Conservation (phyloP, 352 stramenopile species). For the Globisporangium emineosum region DNA sequence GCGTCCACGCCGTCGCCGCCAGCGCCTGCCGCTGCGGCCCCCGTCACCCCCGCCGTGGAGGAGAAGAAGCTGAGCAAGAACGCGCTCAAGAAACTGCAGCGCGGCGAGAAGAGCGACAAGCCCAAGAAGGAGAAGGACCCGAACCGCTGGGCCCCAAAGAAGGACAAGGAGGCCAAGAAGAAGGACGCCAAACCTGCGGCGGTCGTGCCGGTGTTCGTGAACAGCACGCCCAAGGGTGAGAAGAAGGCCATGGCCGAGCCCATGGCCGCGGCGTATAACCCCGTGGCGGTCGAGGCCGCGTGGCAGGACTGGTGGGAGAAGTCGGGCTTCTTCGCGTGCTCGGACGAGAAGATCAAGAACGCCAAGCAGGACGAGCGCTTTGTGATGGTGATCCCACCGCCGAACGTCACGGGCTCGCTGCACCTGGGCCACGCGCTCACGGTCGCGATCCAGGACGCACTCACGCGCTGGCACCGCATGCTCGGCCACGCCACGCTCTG, state of each 20-base stretch:
- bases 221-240: conserved; percentile 92
- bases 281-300: conserved; percentile 94
- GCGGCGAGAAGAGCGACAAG: conserved; percentile 82
- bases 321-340: conserved; percentile 94
- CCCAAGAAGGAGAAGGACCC: conserved; percentile 96
- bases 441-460: conserved; percentile 96
- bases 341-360: conserved; percentile 78
- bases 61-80: conserved; percentile 93
- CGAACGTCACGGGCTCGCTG: conserved; percentile 88
- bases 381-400: conserved; percentile 95
- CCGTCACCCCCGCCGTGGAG: conserved; percentile 16
- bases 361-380: conserved; percentile 90
- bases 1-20: conserved; percentile 15
- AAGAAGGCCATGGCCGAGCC: conserved; percentile 92
- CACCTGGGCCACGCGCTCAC: conserved; percentile 99
- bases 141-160: conserved; percentile 86
- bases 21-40: conserved; percentile 6
- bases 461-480: conserved; percentile 99
- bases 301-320: conserved; percentile 99
- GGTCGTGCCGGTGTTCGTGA: conserved; percentile 73
- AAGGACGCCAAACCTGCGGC: conserved; percentile 52
- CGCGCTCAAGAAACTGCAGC: conserved; percentile 92
- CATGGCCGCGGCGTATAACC: conserved; percentile 96
- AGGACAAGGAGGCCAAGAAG: conserved; percentile 84
- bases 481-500: conserved; percentile 96